Conservation (phyloP, 768 basidiomycete species). For the Leccinum ochraceum region DNA sequence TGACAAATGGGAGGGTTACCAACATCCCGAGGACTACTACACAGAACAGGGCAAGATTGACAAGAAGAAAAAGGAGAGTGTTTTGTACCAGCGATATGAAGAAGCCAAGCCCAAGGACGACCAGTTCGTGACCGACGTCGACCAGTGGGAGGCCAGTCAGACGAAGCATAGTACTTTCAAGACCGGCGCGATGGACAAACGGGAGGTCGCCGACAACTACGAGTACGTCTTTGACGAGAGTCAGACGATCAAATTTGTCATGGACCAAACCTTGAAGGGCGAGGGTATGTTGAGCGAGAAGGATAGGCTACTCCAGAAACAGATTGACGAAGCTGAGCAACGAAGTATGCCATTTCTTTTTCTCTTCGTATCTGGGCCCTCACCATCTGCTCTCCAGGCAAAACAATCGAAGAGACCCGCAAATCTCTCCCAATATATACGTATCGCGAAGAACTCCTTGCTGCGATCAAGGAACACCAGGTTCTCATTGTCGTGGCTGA, state of each 20-base stretch:
- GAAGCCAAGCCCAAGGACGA: slow-evolving; percentile 91
- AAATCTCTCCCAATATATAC: slow-evolving; percentile 91
- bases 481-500: slow-evolving; percentile 98
- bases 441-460: slow-evolving; percentile 85
- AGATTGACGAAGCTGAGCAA: slow-evolving; percentile 90
- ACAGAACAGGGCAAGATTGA: slow-evolving; percentile 99
- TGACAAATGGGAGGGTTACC: slow-evolving; percentile 95
- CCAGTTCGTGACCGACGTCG: slow-evolving; percentile 94
- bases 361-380: neutral
- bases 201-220: slow-evolving; percentile 78
- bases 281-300: slow-evolving; percentile 74
- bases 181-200: slow-evolving; percentile 90
- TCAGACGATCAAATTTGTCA: slow-evolving; percentile 94
- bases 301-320: slow-evolving; percentile 80
- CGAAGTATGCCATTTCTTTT: slow-evolving; percentile 54
- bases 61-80: slow-evolving; percentile 92
- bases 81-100: slow-evolving; percentile 91
- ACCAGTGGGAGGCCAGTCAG: slow-evolving; percentile 96
- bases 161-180: slow-evolving; percentile 87
- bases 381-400: slow-evolving; percentile 47
- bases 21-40: slow-evolving; percentile 96
- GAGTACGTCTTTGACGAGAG: slow-evolving; percentile 99
- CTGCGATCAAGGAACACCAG: slow-evolving; percentile 88
- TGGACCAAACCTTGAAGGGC: slow-evolving; percentile 75
- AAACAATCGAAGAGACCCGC: slow-evolving; percentile 90